Percentiles rank a stretch among this genome's conserved stretches.
Conservation (phyloP, 768 basidiomycete species). For the Suillus luteus region DNA sequence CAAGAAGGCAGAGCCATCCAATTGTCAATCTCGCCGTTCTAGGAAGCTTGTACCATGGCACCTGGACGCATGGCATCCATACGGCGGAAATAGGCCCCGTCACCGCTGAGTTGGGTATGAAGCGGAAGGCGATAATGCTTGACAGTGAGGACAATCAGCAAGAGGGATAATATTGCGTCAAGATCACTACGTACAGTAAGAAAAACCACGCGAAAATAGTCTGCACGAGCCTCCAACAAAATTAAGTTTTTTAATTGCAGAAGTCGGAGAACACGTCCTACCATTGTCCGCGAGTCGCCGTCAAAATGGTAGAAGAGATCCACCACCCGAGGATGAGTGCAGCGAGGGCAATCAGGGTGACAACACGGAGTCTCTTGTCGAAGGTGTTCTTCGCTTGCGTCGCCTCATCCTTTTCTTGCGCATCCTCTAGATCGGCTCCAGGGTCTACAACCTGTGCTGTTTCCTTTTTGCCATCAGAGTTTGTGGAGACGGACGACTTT, state of each 20-base stretch:
- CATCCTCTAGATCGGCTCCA: slow-evolving; percentile 15
- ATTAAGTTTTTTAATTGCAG: slow-evolving; percentile 8
- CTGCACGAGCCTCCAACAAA: slow-evolving; percentile 63
- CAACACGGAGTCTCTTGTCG: slow-evolving; percentile 38
- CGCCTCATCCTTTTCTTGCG: slow-evolving; percentile 17
- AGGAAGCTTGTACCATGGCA: slow-evolving; percentile 67
- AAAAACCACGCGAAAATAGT: slow-evolving; percentile 85
- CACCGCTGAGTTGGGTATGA: slow-evolving; percentile 70
- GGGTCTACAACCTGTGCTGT: slow-evolving; percentile 21
- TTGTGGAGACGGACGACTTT: slow-evolving; percentile 19
- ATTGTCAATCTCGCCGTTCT: slow-evolving; percentile 55
- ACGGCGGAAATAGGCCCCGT: slow-evolving; percentile 69
- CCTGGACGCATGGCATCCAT: slow-evolving; percentile 66
- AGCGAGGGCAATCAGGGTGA: slow-evolving; percentile 53
- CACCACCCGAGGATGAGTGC: slow-evolving; percentile 80
- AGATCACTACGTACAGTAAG: slow-evolving; percentile 51
- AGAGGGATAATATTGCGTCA: neutral
- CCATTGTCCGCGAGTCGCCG: slow-evolving; percentile 77
- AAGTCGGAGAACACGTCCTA: slow-evolving; percentile 27
- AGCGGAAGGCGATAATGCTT: slow-evolving; percentile 83
- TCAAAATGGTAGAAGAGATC: slow-evolving; percentile 72
- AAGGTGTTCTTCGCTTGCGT: slow-evolving; percentile 6
- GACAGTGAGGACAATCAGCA: neutral
- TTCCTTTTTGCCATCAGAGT: slow-evolving; percentile 16
- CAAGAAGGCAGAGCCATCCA: slow-evolving; percentile 80